Evolutionary conservation across 768 basidiomycete genomes (phyloP).

Genomic region (Tylopilus sp.): DNA sequence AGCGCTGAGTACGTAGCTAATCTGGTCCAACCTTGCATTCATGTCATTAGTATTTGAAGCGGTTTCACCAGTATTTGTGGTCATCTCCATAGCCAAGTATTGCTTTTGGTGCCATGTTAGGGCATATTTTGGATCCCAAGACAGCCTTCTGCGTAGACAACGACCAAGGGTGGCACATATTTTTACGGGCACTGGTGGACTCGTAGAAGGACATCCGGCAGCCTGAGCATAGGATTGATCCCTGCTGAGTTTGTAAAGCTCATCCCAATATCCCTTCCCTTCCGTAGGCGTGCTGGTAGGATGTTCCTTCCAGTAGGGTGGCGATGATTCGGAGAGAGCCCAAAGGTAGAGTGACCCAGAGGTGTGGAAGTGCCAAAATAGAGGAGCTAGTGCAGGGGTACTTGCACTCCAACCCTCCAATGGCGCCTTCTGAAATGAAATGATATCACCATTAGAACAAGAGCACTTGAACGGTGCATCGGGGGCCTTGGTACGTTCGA

Average conservation of each 20-base stretch:
- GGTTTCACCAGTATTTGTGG: conserved; percentile 39
- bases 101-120: conserved; percentile 67
- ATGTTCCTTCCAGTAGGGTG: conserved; percentile 53
- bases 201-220: conserved; percentile 17
- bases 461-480: conserved; percentile 46
- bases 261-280: conserved; percentile 53
- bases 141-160: conserved; percentile 53
- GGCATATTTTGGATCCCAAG: conserved; percentile 61
- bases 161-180: conserved; percentile 36
- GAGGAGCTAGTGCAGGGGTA: conserved; percentile 47
- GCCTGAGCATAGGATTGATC: conserved; percentile 31
- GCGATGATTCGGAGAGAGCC: conserved; percentile 47
- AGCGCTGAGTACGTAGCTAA: conserved; percentile 54
- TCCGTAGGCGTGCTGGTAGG: conserved; percentile 38
- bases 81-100: conserved; percentile 54
- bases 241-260: conserved; percentile 47
- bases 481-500: conserved; percentile 42
- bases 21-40: conserved; percentile 39
- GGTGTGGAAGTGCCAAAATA: conserved; percentile 61
- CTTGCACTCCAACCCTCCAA: conserved; percentile 43
- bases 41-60: conserved; percentile 49
- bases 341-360: conserved; percentile 59
- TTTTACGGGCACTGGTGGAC: conserved; percentile 22
- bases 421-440: conserved; percentile 43
- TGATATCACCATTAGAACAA: conserved; percentile 42